A percentile compares a stretch with the other conserved stretches of the same genome.
Evolutionary conservation across 2,329 filamentous ascomycete species (phyloP).

Genomic region (Fusarium redolens): DNA sequence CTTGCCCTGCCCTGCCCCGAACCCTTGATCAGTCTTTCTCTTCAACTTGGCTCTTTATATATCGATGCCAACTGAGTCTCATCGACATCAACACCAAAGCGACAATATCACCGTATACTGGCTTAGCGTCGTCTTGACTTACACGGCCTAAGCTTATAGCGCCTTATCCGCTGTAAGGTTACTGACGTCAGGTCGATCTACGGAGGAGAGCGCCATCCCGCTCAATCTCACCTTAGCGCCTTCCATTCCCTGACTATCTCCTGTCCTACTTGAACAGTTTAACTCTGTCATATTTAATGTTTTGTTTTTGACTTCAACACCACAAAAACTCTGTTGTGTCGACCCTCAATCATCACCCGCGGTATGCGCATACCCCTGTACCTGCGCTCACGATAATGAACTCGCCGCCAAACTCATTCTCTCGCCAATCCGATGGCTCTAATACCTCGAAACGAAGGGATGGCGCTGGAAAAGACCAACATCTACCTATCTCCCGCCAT

Average conservation of each 20-base stretch:
- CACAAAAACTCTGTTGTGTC: not conserved
- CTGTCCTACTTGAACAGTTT: not conserved
- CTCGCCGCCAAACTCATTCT: slow-evolving; percentile 42
- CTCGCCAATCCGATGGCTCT: slow-evolving; percentile 10
- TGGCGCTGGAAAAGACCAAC: not conserved
- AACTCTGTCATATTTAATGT: not conserved
- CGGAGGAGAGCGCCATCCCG: slow-evolving; percentile 15
- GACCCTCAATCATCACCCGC: not conserved
- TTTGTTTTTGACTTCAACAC: not conserved
- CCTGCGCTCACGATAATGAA: slow-evolving; percentile 34
- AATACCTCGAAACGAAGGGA: not conserved
- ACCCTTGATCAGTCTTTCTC: not conserved
- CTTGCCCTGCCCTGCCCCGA: not conserved
- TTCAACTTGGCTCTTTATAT: not conserved
- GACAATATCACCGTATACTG: not conserved
- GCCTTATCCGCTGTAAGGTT: slow-evolving; percentile 1
- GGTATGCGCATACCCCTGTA: slow-evolving; percentile 17
- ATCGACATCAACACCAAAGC: not conserved
- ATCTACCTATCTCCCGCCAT: not conserved
- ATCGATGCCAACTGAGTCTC: not conserved
- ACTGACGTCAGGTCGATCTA: slow-evolving; percentile 27
- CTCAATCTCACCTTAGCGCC: slow-evolving; percentile 22
- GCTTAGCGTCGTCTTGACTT: not conserved
- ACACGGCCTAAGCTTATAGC: not conserved
- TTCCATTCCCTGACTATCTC: slow-evolving; percentile 18